These are phyloP conservation scores for Nyssa sinensis DNA, from an alignment of 148 eudicot genomes.

Conservation along the genomic window DNA sequence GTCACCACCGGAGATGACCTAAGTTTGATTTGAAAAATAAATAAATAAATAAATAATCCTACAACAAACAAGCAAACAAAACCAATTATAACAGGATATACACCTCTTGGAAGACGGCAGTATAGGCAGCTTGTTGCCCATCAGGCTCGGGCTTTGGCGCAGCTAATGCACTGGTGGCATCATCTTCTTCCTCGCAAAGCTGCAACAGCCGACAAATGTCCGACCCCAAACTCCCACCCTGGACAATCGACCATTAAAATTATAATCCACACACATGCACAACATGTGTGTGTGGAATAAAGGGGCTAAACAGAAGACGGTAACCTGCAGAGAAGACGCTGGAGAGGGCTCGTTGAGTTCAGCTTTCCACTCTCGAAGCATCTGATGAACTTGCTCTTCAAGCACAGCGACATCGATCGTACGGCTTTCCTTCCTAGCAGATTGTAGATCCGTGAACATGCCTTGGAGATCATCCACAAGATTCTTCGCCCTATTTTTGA, in stretches of 20 bases:
- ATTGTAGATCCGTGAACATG: constrained; percentile 77
- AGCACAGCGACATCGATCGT: constrained; percentile 62
- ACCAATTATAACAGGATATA: not conserved
- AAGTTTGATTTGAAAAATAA: not conserved
- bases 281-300: not conserved
- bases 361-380: constrained; percentile 91
- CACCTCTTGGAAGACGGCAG: constrained; percentile 56
- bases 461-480: constrained; percentile 96
- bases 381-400: constrained; percentile 94
- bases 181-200: constrained; percentile 92
- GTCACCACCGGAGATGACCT: too few species aligned
- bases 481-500: constrained; percentile 89
- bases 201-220: constrained; percentile 78
- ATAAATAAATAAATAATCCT: not conserved
- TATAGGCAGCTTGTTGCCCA: constrained; percentile 41
- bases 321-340: constrained; percentile 71
- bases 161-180: constrained; percentile 84
- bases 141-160: constrained; percentile 85
- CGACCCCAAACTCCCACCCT: constrained; percentile 79
- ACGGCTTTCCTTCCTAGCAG: constrained; percentile 87
- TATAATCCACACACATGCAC: not conserved
- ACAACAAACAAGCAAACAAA: not conserved
- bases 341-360: constrained; percentile 96
- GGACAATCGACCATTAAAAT: constrained; percentile 27
- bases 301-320: not conserved